Evolutionary conservation across 1,139 yeast genomes (phyloP), one percentile per base, ranked within the genome.

Genomic region (Yamadazyma triangularis): DNA sequence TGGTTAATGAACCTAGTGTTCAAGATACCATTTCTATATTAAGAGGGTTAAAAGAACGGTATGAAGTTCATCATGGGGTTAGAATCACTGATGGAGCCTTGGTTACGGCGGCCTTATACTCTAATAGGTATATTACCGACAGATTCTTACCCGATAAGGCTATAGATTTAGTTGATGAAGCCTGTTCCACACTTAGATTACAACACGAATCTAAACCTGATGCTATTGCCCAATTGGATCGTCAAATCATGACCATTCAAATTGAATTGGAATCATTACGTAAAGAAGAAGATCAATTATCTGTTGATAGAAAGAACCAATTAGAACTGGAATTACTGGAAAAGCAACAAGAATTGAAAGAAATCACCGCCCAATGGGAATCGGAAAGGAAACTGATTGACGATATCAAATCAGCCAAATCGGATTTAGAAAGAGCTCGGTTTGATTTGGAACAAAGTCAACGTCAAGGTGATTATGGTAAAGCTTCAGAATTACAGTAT

Each of bases 41-140:
- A 38, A 77, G 98, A 51, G 98, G 98, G 4, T 68, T 91, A 51
- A 89, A 89, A 54, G 97, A 91, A 51, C 73, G 84, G 44, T 91
- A 91, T 51, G 98, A 91, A 52, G 96, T 91, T 3, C 98, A 91
- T 51, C 98, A 91, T 51, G 98, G 98, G 58, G 98, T 91, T n/a
- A 74, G 96, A 42, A 87, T 91, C 35, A 75, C 93, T 4, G 98
- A 91, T 53, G 74, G 89, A 25, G 96, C 98, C 0, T 68, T 91
- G 35, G 97, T 91, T 1, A 84, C 96, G 0, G 96, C 97, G 8
- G 96, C 96, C 0, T 79, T 85, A 4, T 78, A 89, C 50, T 81
- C 95, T 20, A 86, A 87, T 50, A 71, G 98, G 41, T 91, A 91
- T 54, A 86, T 91, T 33, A 85, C 95, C 6, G 97, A 91, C 54